Base-by-base conservation (phyloP, 1,284 basidiomycete species). In the Moesziomyces parantarcticus region DNA sequence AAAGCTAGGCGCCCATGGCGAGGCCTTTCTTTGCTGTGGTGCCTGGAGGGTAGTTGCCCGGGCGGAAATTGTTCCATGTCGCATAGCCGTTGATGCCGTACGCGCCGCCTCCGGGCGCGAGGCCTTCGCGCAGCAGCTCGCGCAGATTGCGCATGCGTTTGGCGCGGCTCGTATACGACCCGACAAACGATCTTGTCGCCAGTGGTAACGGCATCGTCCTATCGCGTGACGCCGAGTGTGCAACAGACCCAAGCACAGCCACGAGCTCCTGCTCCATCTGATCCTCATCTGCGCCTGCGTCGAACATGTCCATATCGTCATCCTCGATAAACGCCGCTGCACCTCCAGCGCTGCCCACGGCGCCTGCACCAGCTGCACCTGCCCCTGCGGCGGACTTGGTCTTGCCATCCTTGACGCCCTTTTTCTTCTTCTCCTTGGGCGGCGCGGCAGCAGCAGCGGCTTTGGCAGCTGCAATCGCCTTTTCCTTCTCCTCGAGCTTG, bases 401-500 rank as follows among this genome's bases (percentile, higher is more conserved):
- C 50, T 66, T 72, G 14, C 49, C 57, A 32, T 59, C 64, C 51
- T 75, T 64, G 29, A 16, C 56, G 13, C 49, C 10, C 56, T 75
- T 77, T 60, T 81, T 79, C 69, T 80, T 82, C 67, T 78, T 77
- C 52, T 80, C 78, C 55, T 78, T 76, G 5, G 62, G 57, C n/a
- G 71, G 55, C 11, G 63, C 57, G 3, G 67, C 72, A 6, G 74
- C 68, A 7, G 75, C 68, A 1, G 77, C 68, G 6, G 67, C 77
- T 44, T 71, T 76, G 14, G 74, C 69, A 1, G 77, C 80, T 5
- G 81, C 81, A 26, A 79, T 70, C 1, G 73, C 75, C 34, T 79
- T 75, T 41, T 83, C 82, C 49, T 81, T 83, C 85, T 93, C 93
- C 32, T 92, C 90, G 0, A 93, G 92, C 79, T 82, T 81, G 36